Base-by-base conservation (phyloP, 1,284 basidiomycete genomes). In the Athelia sp. region DNA sequence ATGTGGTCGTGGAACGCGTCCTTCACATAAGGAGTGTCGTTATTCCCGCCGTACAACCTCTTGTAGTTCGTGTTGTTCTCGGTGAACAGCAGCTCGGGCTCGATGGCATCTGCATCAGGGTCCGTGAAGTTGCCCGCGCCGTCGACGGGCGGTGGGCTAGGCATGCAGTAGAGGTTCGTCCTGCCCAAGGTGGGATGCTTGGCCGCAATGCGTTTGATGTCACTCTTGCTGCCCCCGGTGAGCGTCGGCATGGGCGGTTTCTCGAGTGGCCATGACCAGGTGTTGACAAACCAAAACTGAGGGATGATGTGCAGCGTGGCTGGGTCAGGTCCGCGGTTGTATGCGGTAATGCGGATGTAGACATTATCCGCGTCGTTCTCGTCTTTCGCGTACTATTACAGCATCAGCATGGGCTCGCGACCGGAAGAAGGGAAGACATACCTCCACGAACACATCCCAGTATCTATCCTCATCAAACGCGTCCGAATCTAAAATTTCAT, bases 1-100 rank as follows among this genome's bases (percentile, higher is more conserved):
- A 98, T 90, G 64, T 98, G 90, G 65, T 98, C 95, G 63, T 99
- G 94, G 78, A 99, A 98, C n/a, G 89, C 95, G 62, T 99, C 96
- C 72, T 99, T 99, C 61, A 91, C 90, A 64, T 87, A 95, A 1
- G 81, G 79, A 0, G 83, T 84, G 51, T 80, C 74, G 72, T 98
- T 98, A 58, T 82, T 72, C 21, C 91, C 94, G 31, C 86, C 86
- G 66, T 98, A 99, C 29, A 99, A 77, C 51, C 96, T 82, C 61
- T 82, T 79, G 66, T 88, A 96, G 75, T 99, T 99, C 55, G 95
- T 98, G 66, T 98, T 92, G 70, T 98, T 99, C 64, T 98, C 93
- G 10, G 92, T 94, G 67, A 98, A 98, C 15, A 98, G 67, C 34
- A 98, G 73, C 15, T 90, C 83, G 0, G 94, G 93, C 42, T 87